Percentiles rank a stretch among this genome's conserved stretches.
Evolutionary conservation across 139 green algal species (phyloP).

Genomic region (Ulvella scutata): DNA sequence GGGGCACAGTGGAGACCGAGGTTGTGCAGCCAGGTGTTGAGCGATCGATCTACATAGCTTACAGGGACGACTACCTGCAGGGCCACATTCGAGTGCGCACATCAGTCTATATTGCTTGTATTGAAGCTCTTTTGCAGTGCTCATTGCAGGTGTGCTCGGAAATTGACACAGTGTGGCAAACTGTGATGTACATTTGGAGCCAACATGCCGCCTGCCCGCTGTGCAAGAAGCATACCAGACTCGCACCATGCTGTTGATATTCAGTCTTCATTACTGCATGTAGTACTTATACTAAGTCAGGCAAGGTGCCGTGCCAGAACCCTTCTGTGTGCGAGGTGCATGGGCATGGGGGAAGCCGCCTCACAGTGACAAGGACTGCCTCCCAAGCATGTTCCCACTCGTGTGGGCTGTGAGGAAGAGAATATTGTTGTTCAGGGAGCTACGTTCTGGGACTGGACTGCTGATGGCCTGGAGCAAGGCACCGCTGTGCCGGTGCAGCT

Average conservation of each 20-base stretch:
- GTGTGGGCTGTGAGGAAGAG: neutral
- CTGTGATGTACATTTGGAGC: neutral
- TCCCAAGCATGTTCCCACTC: neutral
- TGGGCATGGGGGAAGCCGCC: neutral
- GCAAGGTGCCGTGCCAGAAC: neutral
- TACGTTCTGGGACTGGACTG: slow-evolving; percentile 15
- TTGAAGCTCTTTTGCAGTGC: neutral
- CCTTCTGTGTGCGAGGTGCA: neutral
- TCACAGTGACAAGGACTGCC: neutral
- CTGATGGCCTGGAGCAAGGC: slow-evolving; percentile 10
- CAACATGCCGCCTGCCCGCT: neutral
- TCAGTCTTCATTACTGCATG: neutral
- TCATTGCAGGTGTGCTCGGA: neutral
- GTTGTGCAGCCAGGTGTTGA: slow-evolving; percentile 8
- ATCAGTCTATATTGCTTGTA: neutral
- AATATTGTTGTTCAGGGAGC: slow-evolving; percentile 6
- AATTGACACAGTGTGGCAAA: neutral
- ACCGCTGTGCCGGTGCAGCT: slow-evolving; percentile 5
- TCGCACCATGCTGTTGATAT: neutral
- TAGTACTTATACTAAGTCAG: neutral
- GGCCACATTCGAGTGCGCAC: slow-evolving; percentile 15
- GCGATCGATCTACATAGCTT: slow-evolving; percentile 6
- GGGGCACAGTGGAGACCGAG: slow-evolving; percentile 11
- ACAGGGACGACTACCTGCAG: slow-evolving; percentile 12
- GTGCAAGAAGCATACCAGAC: neutral